phyloP scores from a whole-genome alignment of 352 stramenopile genomes.

The Phytophthora chlamydospora region DNA sequence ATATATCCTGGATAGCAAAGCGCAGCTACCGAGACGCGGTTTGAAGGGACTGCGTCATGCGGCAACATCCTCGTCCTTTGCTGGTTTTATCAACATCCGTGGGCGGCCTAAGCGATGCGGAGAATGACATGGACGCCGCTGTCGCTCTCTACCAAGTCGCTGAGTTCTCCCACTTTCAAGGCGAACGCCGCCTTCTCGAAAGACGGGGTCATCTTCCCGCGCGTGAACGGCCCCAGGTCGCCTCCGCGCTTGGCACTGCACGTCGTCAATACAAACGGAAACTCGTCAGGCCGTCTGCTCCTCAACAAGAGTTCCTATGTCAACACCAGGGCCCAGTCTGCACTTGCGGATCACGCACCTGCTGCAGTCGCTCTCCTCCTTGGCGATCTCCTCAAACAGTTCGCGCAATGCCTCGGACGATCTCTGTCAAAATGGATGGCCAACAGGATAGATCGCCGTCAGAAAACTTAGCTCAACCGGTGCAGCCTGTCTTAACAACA shows the following conservation, averaged over 20 bases:
- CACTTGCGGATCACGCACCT: conserved; percentile 43
- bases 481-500: no score
- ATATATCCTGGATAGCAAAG: no score
- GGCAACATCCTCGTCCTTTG: conserved; percentile 10
- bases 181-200: conserved; percentile 93
- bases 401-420: conserved; percentile 54
- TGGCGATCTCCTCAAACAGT: conserved; percentile 87
- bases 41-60: neutral
- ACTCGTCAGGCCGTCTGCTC: neutral
- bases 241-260: conserved; percentile 89
- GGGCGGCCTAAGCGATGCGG: conserved; percentile 50
- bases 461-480: neutral
- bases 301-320: neutral
- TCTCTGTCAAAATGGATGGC: conserved; percentile 18
- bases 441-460: neutral
- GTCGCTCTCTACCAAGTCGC: conserved; percentile 95
- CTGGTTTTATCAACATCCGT: conserved; percentile 18
- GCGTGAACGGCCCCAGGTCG: conserved; percentile 89
- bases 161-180: conserved; percentile 94
- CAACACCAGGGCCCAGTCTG: neutral
- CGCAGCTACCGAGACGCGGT: no score
- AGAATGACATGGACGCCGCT: conserved; percentile 98
- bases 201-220: conserved; percentile 92
- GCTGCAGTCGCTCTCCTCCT: conserved; percentile 90
- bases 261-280: neutral